phyloP scores from a whole-genome alignment of 2,329 filamentous ascomycete genomes.

The Aureobasidium leucospermi region DNA sequence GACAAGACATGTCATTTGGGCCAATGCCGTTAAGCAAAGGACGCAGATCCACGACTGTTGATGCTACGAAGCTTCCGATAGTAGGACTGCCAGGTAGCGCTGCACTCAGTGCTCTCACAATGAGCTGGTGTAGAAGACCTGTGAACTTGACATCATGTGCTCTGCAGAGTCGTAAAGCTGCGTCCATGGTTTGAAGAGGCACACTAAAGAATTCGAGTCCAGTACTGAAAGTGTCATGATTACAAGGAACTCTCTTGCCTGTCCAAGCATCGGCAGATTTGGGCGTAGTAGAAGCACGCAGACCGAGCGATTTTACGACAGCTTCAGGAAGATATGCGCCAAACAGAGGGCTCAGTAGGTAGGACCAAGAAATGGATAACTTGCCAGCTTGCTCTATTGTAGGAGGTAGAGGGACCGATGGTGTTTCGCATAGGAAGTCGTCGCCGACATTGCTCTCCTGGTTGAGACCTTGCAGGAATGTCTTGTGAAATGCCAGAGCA shows the following conservation, averaged over 20 bases:
- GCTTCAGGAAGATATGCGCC: slow-evolving; percentile 31
- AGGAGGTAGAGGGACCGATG: slow-evolving; percentile 22
- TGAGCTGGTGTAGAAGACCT: slow-evolving; percentile 33
- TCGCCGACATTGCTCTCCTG: not conserved
- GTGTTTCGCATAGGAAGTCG: slow-evolving; percentile 14
- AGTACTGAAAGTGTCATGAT: slow-evolving; percentile 21
- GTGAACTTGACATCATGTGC: slow-evolving; percentile 36
- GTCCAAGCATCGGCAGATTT: slow-evolving; percentile 29
- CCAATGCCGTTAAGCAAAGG: not conserved
- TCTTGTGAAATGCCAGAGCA: slow-evolving; percentile 36
- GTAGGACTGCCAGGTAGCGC: not conserved
- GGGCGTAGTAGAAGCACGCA: slow-evolving; percentile 24
- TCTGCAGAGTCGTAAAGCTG: slow-evolving; percentile 26
- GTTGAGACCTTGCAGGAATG: slow-evolving; percentile 29
- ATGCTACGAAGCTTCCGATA: slow-evolving; percentile 30
- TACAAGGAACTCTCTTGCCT: slow-evolving; percentile 23
- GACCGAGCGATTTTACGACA: slow-evolving; percentile 26
- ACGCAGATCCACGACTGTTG: slow-evolving; percentile 37
- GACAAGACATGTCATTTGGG: not conserved
- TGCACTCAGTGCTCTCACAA: slow-evolving; percentile 28
- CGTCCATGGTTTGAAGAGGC: slow-evolving; percentile 21
- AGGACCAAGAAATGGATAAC: slow-evolving; percentile 39
- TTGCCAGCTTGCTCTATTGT: slow-evolving; percentile 34
- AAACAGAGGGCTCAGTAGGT: slow-evolving; percentile 35
- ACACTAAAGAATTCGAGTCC: slow-evolving; percentile 29